These are phyloP conservation scores for Hirsutella thompsonii DNA, from an alignment of 2,329 filamentous ascomycete species.

Conservation along the genomic window DNA sequence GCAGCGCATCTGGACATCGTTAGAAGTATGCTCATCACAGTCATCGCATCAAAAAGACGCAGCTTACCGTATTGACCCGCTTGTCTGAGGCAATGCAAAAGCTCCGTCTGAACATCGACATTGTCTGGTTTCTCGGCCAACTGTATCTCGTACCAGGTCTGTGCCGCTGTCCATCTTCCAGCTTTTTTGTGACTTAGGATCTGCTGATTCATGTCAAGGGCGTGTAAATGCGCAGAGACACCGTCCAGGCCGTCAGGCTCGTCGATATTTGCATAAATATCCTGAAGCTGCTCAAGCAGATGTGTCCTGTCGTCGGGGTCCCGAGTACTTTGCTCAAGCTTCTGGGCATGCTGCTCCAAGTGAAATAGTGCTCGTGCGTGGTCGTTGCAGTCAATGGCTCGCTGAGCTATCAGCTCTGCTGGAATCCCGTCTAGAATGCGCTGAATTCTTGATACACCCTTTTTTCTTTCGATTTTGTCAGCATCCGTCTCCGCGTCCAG, in stretches of 20 bases:
- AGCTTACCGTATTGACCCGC: conserved; percentile 81
- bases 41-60: too few species aligned
- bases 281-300: conserved; percentile 67
- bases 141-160: conserved; percentile 94
- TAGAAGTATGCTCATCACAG: conserved; percentile 3
- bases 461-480: conserved; percentile 23
- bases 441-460: conserved; percentile 35
- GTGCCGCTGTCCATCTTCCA: conserved; percentile 84
- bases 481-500: conserved; percentile 9
- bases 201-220: conserved; percentile 87
- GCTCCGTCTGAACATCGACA: conserved; percentile 63
- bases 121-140: conserved; percentile 69
- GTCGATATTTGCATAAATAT: conserved; percentile 95
- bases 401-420: conserved; percentile 58
- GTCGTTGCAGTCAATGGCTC: conserved; percentile 87
- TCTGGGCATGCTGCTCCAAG: conserved; percentile 75
- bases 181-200: conserved; percentile 87
- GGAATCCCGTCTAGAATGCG: conserved; percentile 52
- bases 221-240: conserved; percentile 74
- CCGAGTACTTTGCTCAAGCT: conserved; percentile 29
- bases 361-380: conserved; percentile 88
- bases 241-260: conserved; percentile 95
- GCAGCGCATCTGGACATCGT: conserved; percentile 52
- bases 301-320: conserved; percentile 43
- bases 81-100: conserved; percentile 81